Percentiles rank a stretch among this genome's conserved stretches.
Evolutionary conservation across 1,284 basidiomycete genomes (phyloP).

Genomic region (Cryptococcus sp.): DNA sequence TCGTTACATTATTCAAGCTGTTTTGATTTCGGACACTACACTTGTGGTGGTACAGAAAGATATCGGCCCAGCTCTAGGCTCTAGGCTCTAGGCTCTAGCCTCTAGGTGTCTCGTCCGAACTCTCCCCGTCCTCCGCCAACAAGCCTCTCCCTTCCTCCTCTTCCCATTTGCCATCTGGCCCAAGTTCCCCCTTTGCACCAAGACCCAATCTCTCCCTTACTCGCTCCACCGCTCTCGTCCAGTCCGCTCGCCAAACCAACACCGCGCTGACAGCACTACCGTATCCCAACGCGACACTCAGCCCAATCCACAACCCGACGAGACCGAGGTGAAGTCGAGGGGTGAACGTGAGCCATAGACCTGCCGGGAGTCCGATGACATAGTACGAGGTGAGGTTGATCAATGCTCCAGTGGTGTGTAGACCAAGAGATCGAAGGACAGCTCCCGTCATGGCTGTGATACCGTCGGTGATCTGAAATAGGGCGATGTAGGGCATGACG

Average conservation of each 20-base stretch:
- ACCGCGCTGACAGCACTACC: slow-evolving; percentile 37
- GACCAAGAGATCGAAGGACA: slow-evolving; percentile 70
- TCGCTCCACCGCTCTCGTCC: slow-evolving; percentile 45
- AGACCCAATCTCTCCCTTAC: slow-evolving; percentile 44
- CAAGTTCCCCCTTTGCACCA: slow-evolving; percentile 22
- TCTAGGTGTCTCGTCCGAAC: neutral
- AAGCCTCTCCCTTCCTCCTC: slow-evolving; percentile 1
- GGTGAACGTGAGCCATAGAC: slow-evolving; percentile 49
- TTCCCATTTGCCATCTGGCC: slow-evolving; percentile 32
- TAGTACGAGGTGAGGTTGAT: slow-evolving; percentile 52
- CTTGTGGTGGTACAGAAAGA: too few species aligned
- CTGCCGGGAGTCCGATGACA: slow-evolving; percentile 49
- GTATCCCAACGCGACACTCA: slow-evolving; percentile 48
- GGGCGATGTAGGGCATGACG: slow-evolving; percentile 63
- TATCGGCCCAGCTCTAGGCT: too few species aligned
- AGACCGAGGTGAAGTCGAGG: slow-evolving; percentile 35
- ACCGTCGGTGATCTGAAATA: slow-evolving; percentile 62
- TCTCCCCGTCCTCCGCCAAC: slow-evolving; percentile 5
- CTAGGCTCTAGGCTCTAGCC: too few species aligned
- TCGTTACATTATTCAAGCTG: too few species aligned
- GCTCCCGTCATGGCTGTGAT: slow-evolving; percentile 64
- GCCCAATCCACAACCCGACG: slow-evolving; percentile 50
- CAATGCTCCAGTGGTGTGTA: slow-evolving; percentile 50
- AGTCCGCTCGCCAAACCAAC: slow-evolving; percentile 48
- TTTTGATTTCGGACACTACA: too few species aligned